A percentile compares a stretch with the other conserved stretches of the same genome.
These are phyloP conservation scores for Coemansia sp. DNA, from an alignment of 371 early-diverging fungal genomes.

Conservation along the genomic window DNA sequence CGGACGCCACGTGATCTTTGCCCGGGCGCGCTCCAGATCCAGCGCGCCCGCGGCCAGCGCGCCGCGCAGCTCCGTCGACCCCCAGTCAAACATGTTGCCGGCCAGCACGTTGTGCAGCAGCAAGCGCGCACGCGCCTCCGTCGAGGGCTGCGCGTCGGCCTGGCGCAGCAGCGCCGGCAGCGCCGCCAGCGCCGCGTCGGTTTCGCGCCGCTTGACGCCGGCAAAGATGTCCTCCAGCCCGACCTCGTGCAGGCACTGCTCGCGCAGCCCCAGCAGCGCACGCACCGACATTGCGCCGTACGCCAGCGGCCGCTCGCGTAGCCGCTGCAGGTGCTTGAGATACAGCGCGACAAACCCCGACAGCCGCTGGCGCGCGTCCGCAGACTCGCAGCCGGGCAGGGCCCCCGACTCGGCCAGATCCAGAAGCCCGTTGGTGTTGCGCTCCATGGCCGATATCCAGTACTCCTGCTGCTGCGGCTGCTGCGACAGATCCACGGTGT, in stretches of 20 bases:
- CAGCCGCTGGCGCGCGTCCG: conserved; percentile 48
- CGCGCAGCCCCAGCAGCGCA: conserved; percentile 66
- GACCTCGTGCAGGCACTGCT: conserved; percentile 73
- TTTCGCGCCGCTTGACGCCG: conserved; percentile 62
- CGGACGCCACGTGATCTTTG: conserved; percentile 48
- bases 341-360: conserved; percentile 54
- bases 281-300: conserved; percentile 68
- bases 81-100: conserved; percentile 83
- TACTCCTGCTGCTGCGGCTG: conserved; percentile 57
- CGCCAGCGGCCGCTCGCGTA: conserved; percentile 59
- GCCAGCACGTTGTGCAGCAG: conserved; percentile 64
- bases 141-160: conserved; percentile 50
- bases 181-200: conserved; percentile 55
- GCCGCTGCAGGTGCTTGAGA: conserved; percentile 56
- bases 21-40: conserved; percentile 56
- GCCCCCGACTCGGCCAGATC: conserved; percentile 57
- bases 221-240: conserved; percentile 68
- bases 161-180: conserved; percentile 51
- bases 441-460: conserved; percentile 66
- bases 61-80: conserved; percentile 56
- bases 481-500: conserved; percentile 59
- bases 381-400: conserved; percentile 17
- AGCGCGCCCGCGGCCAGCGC: conserved; percentile 56
- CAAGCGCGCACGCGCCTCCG: conserved; percentile 35
- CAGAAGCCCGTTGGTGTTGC: conserved; percentile 57